Base-by-base conservation (phyloP, 257 asterid genomes). In the Nyctanthes arbortristis region DNA sequence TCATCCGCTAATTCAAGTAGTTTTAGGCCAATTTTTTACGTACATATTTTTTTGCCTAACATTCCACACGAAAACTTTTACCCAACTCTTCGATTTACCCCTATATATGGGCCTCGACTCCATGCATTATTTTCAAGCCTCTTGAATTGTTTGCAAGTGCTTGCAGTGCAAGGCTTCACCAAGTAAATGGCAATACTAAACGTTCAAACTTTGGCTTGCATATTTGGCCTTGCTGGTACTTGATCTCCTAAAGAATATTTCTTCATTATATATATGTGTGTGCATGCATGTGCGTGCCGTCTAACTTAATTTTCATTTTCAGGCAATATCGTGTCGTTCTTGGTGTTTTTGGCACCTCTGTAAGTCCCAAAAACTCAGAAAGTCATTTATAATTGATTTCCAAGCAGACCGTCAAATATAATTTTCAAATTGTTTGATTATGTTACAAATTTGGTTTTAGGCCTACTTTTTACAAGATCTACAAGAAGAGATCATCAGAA, bases 321-420 rank as follows among this genome's bases (percentile, higher is more conserved):
- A 85, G 95, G 95, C 29, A 88, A 85, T 43, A 66, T 85, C 16
- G 73, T 88, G 11, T 83, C 89, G 14, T 86, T 88, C 78, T 32
- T 88, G 70, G 93, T 86, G 70, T 84, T 88, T 76, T 77, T 86
- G 74, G 86, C 89, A 33, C 91, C 93, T 29, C 14, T 84, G 96
- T 88, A 81, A 86, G 91, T 31, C 66, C 60, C 43, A 9, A 4
- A 39, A 49, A 57, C 65, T 60, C 27, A 27, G 9, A 25, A 62
- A 49, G 7, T 34, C 20, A 28, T 7, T 36, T n/a, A n/a, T n/a
- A n/a, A n/a, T n/a, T n/a, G n/a, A n/a, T n/a, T n/a, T n/a, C n/a
- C n/a, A n/a, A n/a, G n/a, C n/a, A n/a, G n/a, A n/a, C n/a, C n/a
- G n/a, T n/a, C n/a, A n/a, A n/a, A n/a, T n/a, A n/a, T n/a, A n/a